Base-by-base conservation (phyloP, 1,284 basidiomycete species). In the Serendipita sp. region DNA sequence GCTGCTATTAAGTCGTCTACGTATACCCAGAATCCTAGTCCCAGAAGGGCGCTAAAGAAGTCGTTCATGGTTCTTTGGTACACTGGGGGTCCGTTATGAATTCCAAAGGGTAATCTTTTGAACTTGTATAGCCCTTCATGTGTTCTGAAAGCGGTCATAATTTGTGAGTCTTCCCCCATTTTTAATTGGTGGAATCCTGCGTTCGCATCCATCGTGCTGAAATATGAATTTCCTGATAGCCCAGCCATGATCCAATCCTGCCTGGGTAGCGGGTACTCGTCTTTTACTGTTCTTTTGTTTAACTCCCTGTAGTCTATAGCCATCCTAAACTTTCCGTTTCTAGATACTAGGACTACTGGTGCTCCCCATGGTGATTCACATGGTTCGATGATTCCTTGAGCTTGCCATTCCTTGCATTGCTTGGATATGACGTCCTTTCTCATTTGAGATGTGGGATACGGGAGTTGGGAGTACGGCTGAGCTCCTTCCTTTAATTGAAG, bases 21-120 rank as follows among this genome's bases (percentile, higher is more conserved):
- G 62, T 72, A 78, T 0, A 77, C 75, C 0, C 76, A 64, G 0
- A 71, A 65, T 64, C 76, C 76, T 0, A 75, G 62, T 74, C 75
- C 76, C 0, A 77, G 67, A 65, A 67, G 77, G 0, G 72, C 72
- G 0, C 74, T 68, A 0, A 78, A 67, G 0, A 76, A 67, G 1
- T 66, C 65, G 60, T 77, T 72, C 74, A 77, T 78, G 0, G 76
- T 65, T 2, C 73, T 61, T 63, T 78, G 76, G 64, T 77, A 77
- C 0, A 75, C 69, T 3, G 71, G 65, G 0, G 76, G 77, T 0
- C 76, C 74, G 63, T 77, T 77, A 1, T 71, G 66, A 1, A 73
- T 68, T 2, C 76, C 76, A 64, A 79, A 78, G 0, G 76, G 76
- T 73, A 79, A 75, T 15, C 72, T 55, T 42, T 66, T 67, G 66